Conservation (phyloP, 148 eudicot genomes). For the Diospyros lotus region DNA sequence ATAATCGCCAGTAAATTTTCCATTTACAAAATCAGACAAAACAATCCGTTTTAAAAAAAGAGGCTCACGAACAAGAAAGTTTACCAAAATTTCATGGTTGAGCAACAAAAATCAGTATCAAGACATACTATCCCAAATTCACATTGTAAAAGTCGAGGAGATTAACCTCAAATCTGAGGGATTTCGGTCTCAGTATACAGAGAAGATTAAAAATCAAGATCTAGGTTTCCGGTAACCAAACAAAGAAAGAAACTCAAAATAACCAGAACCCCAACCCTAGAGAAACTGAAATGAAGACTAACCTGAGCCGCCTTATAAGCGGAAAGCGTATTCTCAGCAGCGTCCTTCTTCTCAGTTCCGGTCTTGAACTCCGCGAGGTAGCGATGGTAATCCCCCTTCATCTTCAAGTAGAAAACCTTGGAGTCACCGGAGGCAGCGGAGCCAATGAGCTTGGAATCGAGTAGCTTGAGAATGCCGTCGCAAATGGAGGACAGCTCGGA, state of each 20-base stretch:
- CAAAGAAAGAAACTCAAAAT: neutral
- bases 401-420: constrained; percentile 50
- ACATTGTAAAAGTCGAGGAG: too few species aligned
- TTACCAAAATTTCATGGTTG: neutral
- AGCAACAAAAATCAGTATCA: neutral
- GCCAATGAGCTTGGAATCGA: constrained; percentile 37
- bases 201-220: too few species aligned
- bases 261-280: neutral
- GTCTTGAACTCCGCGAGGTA: constrained; percentile 54
- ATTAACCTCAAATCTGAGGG: too few species aligned
- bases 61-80: too few species aligned
- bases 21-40: neutral
- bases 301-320: constrained; percentile 69
- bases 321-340: constrained; percentile 47
- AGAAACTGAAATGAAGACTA: neutral
- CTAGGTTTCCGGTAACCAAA: neutral
- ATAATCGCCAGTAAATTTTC: neutral
- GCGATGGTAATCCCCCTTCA: constrained; percentile 55
- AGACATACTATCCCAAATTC: neutral
- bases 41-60: neutral
- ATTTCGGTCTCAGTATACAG: too few species aligned
- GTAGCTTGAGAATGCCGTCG: constrained; percentile 45
- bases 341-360: constrained; percentile 45
- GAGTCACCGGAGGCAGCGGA: constrained; percentile 37
- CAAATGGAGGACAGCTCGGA: constrained; percentile 41